phyloP scores from a whole-genome alignment of 768 basidiomycete species.

The Neoboletus brunneissimus region DNA sequence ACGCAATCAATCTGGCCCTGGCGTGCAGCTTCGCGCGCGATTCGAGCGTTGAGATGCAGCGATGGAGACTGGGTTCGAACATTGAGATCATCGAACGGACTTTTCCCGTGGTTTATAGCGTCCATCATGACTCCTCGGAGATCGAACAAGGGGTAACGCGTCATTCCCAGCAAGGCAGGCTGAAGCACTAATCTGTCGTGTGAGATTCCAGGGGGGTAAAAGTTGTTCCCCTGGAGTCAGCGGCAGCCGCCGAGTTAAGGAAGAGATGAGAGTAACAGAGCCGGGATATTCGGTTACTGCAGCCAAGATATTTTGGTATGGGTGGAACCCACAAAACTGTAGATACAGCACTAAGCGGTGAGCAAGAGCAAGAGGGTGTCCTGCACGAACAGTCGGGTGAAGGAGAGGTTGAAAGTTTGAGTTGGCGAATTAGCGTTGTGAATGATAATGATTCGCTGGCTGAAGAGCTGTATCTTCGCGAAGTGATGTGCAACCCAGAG shows the following conservation, averaged over 20 bases:
- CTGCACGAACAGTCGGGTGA: neutral
- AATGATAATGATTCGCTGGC: slow-evolving; percentile 10
- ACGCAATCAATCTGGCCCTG: slow-evolving; percentile 19
- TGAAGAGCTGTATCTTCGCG: slow-evolving; percentile 20
- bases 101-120: slow-evolving; percentile 7
- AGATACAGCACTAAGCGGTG: neutral
- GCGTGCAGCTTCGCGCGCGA: slow-evolving; percentile 1
- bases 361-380: neutral
- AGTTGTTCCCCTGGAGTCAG: slow-evolving; percentile 11
- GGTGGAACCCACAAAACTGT: neutral
- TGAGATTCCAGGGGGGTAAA: slow-evolving; percentile 23
- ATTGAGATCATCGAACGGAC: slow-evolving; percentile 11
- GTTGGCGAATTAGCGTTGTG: slow-evolving; percentile 7
- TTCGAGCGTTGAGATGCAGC: slow-evolving; percentile 4
- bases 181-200: slow-evolving; percentile 17
- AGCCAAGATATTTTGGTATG: slow-evolving; percentile 4
- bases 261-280: slow-evolving; percentile 6
- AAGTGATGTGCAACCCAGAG: slow-evolving; percentile 22
- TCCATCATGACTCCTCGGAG: slow-evolving; percentile 27
- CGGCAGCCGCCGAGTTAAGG: slow-evolving; percentile 18
- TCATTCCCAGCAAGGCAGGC: slow-evolving; percentile 12
- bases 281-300: neutral
- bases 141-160: slow-evolving; percentile 12
- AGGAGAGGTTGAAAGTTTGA: slow-evolving; percentile 4
- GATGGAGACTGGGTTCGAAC: slow-evolving; percentile 5